Evolutionary conservation across 2,329 filamentous ascomycete species (phyloP), one percentile per base, ranked within the genome.

Genomic region (Domatiomyces catenatus): DNA sequence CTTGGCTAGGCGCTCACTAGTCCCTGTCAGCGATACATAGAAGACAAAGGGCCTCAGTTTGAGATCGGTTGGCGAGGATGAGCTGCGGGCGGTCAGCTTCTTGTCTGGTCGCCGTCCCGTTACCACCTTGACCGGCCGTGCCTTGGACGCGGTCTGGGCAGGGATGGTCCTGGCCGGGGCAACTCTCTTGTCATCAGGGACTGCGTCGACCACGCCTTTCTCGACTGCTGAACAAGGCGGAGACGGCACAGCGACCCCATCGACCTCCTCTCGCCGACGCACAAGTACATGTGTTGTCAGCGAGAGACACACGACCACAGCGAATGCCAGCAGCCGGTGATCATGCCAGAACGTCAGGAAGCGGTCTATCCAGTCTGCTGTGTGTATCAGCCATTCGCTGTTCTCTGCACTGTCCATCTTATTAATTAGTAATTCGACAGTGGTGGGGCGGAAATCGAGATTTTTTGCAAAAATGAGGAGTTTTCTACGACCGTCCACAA

Each of bases 1-100:
- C 20, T 78, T 75, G 1, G 84, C 84, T 52, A 81, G 79, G 60
- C 78, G 81, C 63, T 90, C 82, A 1, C 89, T 95, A 28, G 80
- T 85, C 2, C 83, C 86, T 2, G 86, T 93, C 51, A 96, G 72
- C 0, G 89, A 94, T 1, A 87, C 90, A 70, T 84, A 96, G 70
- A 95, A 96, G 28, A 95, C 69, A 15, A 94, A 67, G 2, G 84
- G 76, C 63, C 90, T 84, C 42, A 69, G 36, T 39, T 39, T 15
- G 32, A 39, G 46, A 19, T 50, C 46, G 26, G 26, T 28, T 49
- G 32, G 28, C 50, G 17, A n/a, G 20, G 42, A 10, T 51, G 48
- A 5, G 39, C 8, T 3, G 8, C 28, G 20, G 18, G 39, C 22
- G 43, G 42, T 10, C 50, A 46, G 46, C 42, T 46, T 50, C 46